These are phyloP conservation scores for Boeremia exigua DNA, from an alignment of 2,329 filamentous ascomycete genomes.

Conservation along the genomic window DNA sequence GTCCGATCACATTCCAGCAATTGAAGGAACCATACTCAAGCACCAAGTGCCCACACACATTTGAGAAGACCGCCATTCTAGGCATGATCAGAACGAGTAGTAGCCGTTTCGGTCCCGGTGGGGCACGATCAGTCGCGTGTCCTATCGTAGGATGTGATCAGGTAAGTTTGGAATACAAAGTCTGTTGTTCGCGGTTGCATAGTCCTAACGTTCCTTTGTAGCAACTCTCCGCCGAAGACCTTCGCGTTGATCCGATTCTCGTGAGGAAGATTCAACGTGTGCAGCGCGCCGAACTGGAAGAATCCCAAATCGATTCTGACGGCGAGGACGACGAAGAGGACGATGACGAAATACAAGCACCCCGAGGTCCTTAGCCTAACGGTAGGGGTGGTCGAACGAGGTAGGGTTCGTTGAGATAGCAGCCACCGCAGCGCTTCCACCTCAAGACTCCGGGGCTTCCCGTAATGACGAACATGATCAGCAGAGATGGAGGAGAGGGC, in stretches of 20 bases:
- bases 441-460: no score
- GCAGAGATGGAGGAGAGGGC: not conserved
- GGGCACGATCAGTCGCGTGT: constrained; percentile 58
- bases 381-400: constrained; percentile 11
- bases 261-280: constrained; percentile 48
- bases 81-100: constrained; percentile 54
- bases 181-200: not conserved
- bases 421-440: no score
- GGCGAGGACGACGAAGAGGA: constrained; percentile 31
- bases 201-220: constrained; percentile 10
- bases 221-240: constrained; percentile 39
- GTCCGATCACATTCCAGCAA: constrained; percentile 69
- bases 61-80: constrained; percentile 69
- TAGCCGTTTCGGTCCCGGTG: constrained; percentile 25
- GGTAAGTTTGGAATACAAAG: constrained; percentile 32
- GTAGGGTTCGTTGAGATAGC: constrained; percentile 25
- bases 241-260: constrained; percentile 41
- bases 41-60: constrained; percentile 72
- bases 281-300: constrained; percentile 34
- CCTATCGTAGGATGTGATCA: constrained; percentile 69
- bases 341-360: constrained; percentile 2
- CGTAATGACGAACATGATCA: constrained; percentile 5
- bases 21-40: constrained; percentile 73
- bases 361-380: not conserved
- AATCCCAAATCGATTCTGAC: constrained; percentile 34